Evolutionary conservation across 768 basidiomycete species (phyloP).

Genomic region (Leccinum olivaceopallidum): DNA sequence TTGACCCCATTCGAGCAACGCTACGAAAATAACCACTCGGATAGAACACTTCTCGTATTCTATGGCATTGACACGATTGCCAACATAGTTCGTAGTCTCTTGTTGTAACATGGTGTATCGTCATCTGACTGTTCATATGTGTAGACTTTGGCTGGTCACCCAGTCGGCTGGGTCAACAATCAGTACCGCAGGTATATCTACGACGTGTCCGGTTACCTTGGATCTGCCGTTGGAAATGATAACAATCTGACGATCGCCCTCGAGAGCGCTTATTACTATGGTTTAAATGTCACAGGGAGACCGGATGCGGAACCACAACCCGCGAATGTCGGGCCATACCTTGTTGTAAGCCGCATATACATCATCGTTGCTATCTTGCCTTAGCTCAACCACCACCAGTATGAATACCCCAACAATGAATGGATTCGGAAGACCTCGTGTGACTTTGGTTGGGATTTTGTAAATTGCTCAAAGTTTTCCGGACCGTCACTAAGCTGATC

Average conservation of each 20-base stretch:
- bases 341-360: conserved; percentile 30
- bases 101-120: background rate
- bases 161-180: conserved; percentile 40
- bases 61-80: conserved; percentile 60
- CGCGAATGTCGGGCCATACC: conserved; percentile 20
- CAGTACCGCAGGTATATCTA: no score
- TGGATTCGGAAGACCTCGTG: conserved; percentile 52
- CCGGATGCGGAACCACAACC: conserved; percentile 50
- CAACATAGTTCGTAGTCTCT: conserved; percentile 43
- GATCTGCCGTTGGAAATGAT: no score
- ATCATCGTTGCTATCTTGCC: background rate
- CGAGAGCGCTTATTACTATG: conserved; percentile 55
- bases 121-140: background rate
- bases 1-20: conserved; percentile 30
- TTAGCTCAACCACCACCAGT: conserved; percentile 32
- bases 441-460: conserved; percentile 68
- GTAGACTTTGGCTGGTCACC: conserved; percentile 50
- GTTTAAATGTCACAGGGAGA: conserved; percentile 49
- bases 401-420: conserved; percentile 49
- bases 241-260: conserved; percentile 37
- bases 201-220: no score
- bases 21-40: conserved; percentile 17
- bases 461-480: conserved; percentile 17
- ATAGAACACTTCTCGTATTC: conserved; percentile 12
- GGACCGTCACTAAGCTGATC: no score